A percentile compares a stretch with the other conserved stretches of the same genome.
Evolutionary conservation across 2,329 filamentous ascomycete species (phyloP).

Genomic region (Aureobasidium sp.): DNA sequence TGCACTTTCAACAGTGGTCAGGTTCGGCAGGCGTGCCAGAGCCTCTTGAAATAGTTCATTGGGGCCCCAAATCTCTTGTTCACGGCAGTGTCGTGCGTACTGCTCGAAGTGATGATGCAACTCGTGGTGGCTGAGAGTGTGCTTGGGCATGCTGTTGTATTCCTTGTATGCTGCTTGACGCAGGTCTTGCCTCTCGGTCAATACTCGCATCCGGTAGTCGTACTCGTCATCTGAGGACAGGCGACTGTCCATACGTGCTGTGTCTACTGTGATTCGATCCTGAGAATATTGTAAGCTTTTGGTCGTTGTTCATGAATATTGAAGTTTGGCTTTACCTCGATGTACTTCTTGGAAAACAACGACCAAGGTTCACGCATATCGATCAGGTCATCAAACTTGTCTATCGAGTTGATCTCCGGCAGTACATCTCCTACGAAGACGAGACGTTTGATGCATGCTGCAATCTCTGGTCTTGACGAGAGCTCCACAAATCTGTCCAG

Average conservation of each 20-base stretch:
- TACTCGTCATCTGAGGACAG: background rate
- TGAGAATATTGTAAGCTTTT: background rate
- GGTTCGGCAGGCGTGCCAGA: conserved; percentile 17
- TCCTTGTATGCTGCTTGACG: background rate
- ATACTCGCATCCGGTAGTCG: background rate
- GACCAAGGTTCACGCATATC: conserved; percentile 11
- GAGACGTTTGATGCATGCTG: conserved; percentile 19
- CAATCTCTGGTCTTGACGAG: conserved; percentile 14
- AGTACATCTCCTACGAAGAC: conserved; percentile 22
- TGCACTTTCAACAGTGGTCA: conserved; percentile 11
- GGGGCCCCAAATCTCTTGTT: conserved; percentile 13
- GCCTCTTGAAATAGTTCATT: conserved; percentile 14
- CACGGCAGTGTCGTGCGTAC: background rate
- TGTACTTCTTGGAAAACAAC: background rate
- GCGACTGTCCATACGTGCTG: background rate
- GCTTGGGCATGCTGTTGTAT: conserved; percentile 10
- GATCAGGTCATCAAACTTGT: conserved; percentile 7
- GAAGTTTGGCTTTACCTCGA: conserved; percentile 5
- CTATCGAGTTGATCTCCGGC: conserved; percentile 13
- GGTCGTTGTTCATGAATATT: too few species aligned
- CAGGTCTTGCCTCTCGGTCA: background rate
- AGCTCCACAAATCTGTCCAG: conserved; percentile 17
- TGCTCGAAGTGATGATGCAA: background rate
- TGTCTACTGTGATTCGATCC: background rate
- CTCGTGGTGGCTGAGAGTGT: conserved; percentile 9